Evolutionary conservation across 2,329 filamentous ascomycete species (phyloP).

Genomic region (Cadophora sp.): DNA sequence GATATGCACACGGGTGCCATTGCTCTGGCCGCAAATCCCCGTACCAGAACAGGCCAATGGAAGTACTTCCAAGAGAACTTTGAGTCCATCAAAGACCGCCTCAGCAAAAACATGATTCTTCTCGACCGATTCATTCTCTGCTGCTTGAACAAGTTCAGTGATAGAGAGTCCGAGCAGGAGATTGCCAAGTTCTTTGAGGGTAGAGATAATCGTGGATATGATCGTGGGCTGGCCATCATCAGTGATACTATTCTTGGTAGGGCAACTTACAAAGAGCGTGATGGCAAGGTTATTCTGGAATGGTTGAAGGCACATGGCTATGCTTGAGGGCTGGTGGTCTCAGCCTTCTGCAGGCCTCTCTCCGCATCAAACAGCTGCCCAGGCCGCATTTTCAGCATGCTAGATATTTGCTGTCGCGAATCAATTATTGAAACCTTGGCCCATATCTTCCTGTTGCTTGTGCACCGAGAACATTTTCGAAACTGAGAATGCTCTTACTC

Average conservation of each 20-base stretch:
- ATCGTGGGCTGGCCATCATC: conserved; percentile 84
- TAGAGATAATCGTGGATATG: conserved; percentile 86
- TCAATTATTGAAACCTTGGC: no score
- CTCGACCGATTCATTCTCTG: conserved; percentile 87
- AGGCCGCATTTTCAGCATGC: background rate
- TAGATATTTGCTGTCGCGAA: background rate
- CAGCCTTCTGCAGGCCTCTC: no score
- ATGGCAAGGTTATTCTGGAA: conserved; percentile 74
- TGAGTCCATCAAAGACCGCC: conserved; percentile 71
- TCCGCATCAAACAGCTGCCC: background rate
- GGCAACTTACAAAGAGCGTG: conserved; percentile 81
- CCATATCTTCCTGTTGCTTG: no score
- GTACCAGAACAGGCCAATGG: conserved; percentile 80
- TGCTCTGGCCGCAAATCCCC: conserved; percentile 74
- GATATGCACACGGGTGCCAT: conserved; percentile 86
- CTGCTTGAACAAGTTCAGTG: conserved; percentile 79
- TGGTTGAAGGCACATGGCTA: conserved; percentile 76
- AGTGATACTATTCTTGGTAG: conserved; percentile 86
- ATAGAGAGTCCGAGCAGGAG: conserved; percentile 72
- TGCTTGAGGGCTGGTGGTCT: conserved; percentile 37
- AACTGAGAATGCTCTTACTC: no score
- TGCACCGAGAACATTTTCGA: no score
- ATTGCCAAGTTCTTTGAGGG: conserved; percentile 84
- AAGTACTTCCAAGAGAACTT: conserved; percentile 86
- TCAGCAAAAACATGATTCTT: conserved; percentile 83